Conservation (phyloP, 1,284 basidiomycete genomes). For the Agroathelia rolfsii region DNA sequence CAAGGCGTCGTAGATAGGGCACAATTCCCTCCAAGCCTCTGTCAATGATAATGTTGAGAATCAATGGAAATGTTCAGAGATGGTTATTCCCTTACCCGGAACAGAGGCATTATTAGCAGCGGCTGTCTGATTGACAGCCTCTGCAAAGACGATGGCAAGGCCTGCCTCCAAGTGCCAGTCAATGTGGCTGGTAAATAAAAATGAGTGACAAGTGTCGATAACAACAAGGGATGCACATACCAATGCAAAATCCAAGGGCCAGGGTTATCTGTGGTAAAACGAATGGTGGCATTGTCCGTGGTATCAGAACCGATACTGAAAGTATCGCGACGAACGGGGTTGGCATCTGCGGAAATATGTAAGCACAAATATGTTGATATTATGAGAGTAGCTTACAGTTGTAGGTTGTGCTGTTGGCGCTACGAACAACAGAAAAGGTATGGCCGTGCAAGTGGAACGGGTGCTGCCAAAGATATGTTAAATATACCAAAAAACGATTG, state of each 20-base stretch:
- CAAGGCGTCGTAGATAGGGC: constrained; percentile 10
- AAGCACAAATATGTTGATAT: constrained; percentile 5
- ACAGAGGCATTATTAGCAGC: too few relatives aligned
- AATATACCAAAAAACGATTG: neutral
- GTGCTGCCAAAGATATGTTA: constrained; percentile 15
- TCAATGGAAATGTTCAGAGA: too few relatives aligned
- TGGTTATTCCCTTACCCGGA: too few relatives aligned
- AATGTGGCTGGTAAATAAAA: constrained; percentile 27
- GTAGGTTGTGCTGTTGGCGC: constrained; percentile 15
- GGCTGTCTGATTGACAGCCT: too few relatives aligned
- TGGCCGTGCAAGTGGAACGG: constrained; percentile 35
- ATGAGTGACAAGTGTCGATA: too few relatives aligned
- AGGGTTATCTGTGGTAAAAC: constrained; percentile 14
- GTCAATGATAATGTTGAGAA: too few relatives aligned
- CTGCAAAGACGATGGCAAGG: constrained; percentile 26
- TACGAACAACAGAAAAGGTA: constrained; percentile 23
- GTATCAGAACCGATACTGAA: constrained; percentile 6
- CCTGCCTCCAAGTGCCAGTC: constrained; percentile 31
- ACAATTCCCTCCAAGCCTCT: too few relatives aligned
- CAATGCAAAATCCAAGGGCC: constrained; percentile 12
- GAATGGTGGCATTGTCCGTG: constrained; percentile 11
- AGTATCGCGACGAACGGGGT: constrained; percentile 8
- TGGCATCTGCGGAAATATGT: constrained; percentile 9
- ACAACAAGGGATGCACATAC: neutral
- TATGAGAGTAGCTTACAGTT: constrained; percentile 8